Evolutionary conservation across 805 yeast genomes (phyloP), one percentile per base, ranked within the genome.

Genomic region (Ogataea zsoltii): DNA sequence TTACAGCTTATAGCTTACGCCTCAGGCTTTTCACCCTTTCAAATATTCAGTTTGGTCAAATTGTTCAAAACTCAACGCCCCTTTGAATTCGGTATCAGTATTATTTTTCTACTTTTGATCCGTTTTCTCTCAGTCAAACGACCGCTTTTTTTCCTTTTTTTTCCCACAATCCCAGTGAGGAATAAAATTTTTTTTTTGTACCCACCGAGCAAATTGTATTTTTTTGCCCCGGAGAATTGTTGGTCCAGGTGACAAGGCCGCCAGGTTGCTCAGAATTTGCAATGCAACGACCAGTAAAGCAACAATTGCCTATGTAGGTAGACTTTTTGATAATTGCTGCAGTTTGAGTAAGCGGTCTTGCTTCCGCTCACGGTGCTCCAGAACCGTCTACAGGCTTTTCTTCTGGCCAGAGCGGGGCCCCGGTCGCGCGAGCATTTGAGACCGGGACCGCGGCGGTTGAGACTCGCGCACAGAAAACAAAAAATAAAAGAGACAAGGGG

Each of bases 111-210:
- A 11, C n/a, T 28, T 32, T 33, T 33, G 33, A 32, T 35, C 33
- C 31, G 23, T 35, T 21, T 31, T 21, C 33, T 36, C 28, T 34
- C 32, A 36, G 45, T 42, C 45, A 42, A 42, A 25, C 45, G 45
- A 42, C 45, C 36, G 45, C 45, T 42, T 42, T 33, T 41, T 34
- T 36, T 21, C 35, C 17, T 42, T 28, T 36, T 30, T 30, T 33
- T 16, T 9, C 16, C 35, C 12, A n/a, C 15, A 13, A 18, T 26
- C 33, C 31, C 23, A 31, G 28, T 31, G n/a, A n/a, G 37, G n/a
- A 15, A 13, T 2, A 23, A 42, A 35, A 28, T 28, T 34, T 35
- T 35, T 30, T 25, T 14, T n/a, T 6, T 15, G 12, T 18, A 5
- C 31, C 31, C 6, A 11, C 4, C 31, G 11, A 13, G 31, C 31